Base-by-base conservation (phyloP, 1,139 yeast genomes). In the Diutina siamensis region DNA sequence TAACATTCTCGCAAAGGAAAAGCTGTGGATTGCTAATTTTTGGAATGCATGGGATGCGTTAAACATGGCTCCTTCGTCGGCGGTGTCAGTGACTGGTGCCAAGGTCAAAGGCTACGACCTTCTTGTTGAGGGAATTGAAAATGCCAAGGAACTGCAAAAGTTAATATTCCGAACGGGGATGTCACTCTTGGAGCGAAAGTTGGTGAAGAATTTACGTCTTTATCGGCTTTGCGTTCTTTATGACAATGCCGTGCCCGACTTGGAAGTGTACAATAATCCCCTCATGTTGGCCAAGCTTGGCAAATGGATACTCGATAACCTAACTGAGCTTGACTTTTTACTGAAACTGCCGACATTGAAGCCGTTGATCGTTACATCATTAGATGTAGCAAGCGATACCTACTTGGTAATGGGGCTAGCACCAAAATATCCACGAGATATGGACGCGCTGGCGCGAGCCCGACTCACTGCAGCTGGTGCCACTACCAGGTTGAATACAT, bases 41-140 rank as follows among this genome's bases (percentile, higher is more conserved):
- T 92, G 98, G 97, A 73, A 79, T 31, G 85, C 95, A 13, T 94
- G 95, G 94, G 98, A 92, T 63, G 87, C 97, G 1, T 67, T 89
- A 45, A 67, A 60, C 49, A 80, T 80, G 59, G 70, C 71, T 44
- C 53, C 44, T 52, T 49, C 53, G 3, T 49, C 52, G 13, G 51
- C 50, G 17, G 45, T 50, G 12, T 35, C 50, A 8, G 52, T 50
- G 31, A 47, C 56, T 10, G 52, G 54, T 19, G 53, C 61, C 35
- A 67, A 65, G 47, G 59, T 68, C 21, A 69, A 63, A 48, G 77
- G 76, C 33, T 72, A 80, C 47, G 85, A 81, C 35, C 61, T 80
- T 7, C 67, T 92, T 27, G 60, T 72, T 35, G 75, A 75, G 46
- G 98, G 97, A 1, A 67, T 89, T 27, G 80, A 76, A 44, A 78